Conservation (phyloP, 2,329 filamentous ascomycete species). For the Sordariomycetes sp. region DNA sequence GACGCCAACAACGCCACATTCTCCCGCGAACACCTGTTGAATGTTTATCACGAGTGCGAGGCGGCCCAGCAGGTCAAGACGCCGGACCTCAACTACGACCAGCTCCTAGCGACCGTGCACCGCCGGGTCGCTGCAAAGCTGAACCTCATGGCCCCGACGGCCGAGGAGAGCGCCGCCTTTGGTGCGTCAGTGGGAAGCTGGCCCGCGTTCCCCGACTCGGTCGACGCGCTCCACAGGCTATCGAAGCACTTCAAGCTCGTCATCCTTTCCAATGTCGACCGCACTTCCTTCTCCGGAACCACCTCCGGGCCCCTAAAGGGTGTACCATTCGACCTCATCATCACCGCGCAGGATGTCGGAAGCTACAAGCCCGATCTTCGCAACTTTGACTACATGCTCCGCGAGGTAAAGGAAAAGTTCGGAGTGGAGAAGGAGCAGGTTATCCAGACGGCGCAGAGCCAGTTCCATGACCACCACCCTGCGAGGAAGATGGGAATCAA, state of each 20-base stretch:
- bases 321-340: conserved; percentile 43
- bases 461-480: conserved; percentile 57
- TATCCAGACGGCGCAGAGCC: conserved; percentile 54
- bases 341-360: conserved; percentile 59
- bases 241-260: conserved; percentile 32
- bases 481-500: conserved; percentile 44
- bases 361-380: conserved; percentile 53
- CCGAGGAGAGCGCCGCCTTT: conserved; percentile 31
- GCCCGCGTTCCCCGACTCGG: conserved; percentile 36
- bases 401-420: conserved; percentile 37
- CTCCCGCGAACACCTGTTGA: conserved; percentile 23
- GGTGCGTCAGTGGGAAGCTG: conserved; percentile 38
- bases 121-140: conserved; percentile 30
- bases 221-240: conserved; percentile 33
- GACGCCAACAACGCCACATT: conserved; percentile 13
- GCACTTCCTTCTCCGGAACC: conserved; percentile 29
- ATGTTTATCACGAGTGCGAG: conserved; percentile 27
- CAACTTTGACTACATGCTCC: conserved; percentile 55
- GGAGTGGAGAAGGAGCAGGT: conserved; percentile 40
- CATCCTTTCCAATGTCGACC: conserved; percentile 43
- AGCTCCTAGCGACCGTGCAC: conserved; percentile 38
- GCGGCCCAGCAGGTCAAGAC: conserved; percentile 36
- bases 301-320: conserved; percentile 31
- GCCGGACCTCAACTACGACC: conserved; percentile 45
- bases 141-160: conserved; percentile 18